phyloP scores from a whole-genome alignment of 257 asterid genomes.

The Dorcoceras hygrometricum region DNA sequence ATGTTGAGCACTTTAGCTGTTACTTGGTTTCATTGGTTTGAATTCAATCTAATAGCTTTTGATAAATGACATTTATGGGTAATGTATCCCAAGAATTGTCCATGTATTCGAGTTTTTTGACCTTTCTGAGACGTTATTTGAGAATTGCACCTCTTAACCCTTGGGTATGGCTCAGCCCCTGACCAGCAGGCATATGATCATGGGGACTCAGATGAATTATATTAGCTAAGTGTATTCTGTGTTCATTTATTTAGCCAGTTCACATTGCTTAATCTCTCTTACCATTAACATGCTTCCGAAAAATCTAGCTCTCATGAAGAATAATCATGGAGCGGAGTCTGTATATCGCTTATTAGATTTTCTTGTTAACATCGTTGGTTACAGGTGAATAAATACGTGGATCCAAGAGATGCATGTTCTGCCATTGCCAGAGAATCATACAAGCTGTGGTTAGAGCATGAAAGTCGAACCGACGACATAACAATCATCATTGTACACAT shows the following conservation, averaged over 20 bases:
- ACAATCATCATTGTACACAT: conserved; percentile 83
- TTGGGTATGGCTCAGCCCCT: not conserved
- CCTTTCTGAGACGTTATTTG: not conserved
- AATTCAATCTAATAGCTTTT: too few species aligned
- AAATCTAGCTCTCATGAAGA: not conserved
- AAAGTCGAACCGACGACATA: conserved; percentile 92
- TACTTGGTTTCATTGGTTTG: too few species aligned
- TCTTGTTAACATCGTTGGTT: conserved; percentile 10
- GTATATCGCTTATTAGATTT: conserved; percentile 1
- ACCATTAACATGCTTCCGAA: not conserved
- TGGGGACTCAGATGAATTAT: not conserved
- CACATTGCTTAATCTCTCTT: not conserved
- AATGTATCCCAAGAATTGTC: too few species aligned
- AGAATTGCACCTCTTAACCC: not conserved
- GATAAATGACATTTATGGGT: too few species aligned
- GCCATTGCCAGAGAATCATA: conserved; percentile 79
- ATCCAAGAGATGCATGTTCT: conserved; percentile 85
- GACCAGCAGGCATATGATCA: not conserved
- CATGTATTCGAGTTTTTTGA: too few species aligned
- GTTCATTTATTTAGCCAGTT: not conserved
- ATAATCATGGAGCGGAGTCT: not conserved
- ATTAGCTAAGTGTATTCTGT: not conserved
- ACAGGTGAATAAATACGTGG: conserved; percentile 62
- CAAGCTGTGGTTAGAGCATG: conserved; percentile 87
- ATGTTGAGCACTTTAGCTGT: too few species aligned